phyloP scores from a whole-genome alignment of 495 filamentous ascomycete genomes.

The Aspergillus saccharolyticus region DNA sequence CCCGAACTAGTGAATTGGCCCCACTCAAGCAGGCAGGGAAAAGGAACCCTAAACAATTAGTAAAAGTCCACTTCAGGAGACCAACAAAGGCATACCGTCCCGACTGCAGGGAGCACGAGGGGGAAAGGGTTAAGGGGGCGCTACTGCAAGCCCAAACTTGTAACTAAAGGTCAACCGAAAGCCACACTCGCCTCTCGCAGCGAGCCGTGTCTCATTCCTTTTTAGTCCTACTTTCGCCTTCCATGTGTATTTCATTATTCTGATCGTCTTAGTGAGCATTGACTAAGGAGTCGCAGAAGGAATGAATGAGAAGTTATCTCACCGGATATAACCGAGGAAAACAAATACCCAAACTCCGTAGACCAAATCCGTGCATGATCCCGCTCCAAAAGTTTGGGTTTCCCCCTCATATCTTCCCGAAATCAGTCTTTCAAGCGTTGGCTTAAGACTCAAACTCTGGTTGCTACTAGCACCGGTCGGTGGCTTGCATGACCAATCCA shows the following conservation, averaged over 20 bases:
- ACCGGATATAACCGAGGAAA: not conserved
- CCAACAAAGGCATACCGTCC: not conserved
- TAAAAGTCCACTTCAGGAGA: not conserved
- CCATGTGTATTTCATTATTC: not conserved
- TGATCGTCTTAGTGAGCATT: no score
- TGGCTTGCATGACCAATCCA: not conserved
- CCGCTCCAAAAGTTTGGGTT: not conserved
- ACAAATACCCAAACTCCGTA: not conserved
- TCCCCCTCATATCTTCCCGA: not conserved
- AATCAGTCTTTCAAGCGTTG: not conserved
- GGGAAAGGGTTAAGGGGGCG: not conserved
- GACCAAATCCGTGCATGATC: not conserved
- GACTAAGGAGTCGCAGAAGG: no score
- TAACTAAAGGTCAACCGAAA: no score
- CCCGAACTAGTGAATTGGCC: not conserved
- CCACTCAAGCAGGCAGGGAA: not conserved
- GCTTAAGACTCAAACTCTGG: not conserved
- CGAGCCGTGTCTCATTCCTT: not conserved
- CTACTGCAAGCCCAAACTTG: not conserved
- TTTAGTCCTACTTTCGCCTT: not conserved
- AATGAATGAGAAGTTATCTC: not conserved
- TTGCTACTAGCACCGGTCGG: not conserved
- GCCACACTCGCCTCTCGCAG: not conserved
- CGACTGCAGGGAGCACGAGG: constrained; percentile 1
- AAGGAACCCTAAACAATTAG: not conserved